phyloP scores from a whole-genome alignment of 2,329 filamentous ascomycete species.

The Botryotinia convoluta region DNA sequence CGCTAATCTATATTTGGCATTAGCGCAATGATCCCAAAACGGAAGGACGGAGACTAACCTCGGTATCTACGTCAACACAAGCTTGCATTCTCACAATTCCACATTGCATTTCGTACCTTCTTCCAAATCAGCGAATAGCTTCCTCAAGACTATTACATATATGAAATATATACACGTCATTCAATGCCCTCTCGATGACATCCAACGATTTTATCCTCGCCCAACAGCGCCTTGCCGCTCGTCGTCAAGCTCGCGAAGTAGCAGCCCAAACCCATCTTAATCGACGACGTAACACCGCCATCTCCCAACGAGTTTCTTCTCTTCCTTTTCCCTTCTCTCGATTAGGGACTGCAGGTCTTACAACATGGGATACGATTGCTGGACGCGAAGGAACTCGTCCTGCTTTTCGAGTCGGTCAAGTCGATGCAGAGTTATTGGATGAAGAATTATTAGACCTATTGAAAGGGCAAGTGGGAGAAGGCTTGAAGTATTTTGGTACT shows the following conservation, averaged over 20 bases:
- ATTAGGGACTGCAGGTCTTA: slow-evolving; percentile 48
- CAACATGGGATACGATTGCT: slow-evolving; percentile 67
- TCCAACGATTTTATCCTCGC: slow-evolving; percentile 70
- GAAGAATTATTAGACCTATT: slow-evolving; percentile 87
- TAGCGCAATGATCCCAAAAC: neutral
- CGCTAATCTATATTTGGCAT: neutral
- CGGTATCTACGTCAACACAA: slow-evolving; percentile 12
- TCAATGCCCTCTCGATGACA: slow-evolving; percentile 35
- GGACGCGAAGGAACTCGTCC: slow-evolving; percentile 77
- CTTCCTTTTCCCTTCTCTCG: slow-evolving; percentile 63
- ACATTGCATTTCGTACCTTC: neutral
- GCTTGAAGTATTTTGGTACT: slow-evolving; percentile 78
- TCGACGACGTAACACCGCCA: slow-evolving; percentile 47
- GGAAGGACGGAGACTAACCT: slow-evolving; percentile 16
- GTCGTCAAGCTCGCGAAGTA: slow-evolving; percentile 72
- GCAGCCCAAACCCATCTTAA: slow-evolving; percentile 56
- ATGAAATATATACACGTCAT: neutral
- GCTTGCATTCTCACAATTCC: slow-evolving; percentile 5
- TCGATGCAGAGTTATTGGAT: slow-evolving; percentile 92
- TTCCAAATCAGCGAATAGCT: neutral
- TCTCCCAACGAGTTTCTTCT: slow-evolving; percentile 54
- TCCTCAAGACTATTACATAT: neutral
- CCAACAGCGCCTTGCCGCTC: slow-evolving; percentile 79
- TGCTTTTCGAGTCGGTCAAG: slow-evolving; percentile 89
- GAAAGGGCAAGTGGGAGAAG: slow-evolving; percentile 82